Conservation (phyloP, 2,329 filamentous ascomycete species). For the Fusarium fracticaudum region DNA sequence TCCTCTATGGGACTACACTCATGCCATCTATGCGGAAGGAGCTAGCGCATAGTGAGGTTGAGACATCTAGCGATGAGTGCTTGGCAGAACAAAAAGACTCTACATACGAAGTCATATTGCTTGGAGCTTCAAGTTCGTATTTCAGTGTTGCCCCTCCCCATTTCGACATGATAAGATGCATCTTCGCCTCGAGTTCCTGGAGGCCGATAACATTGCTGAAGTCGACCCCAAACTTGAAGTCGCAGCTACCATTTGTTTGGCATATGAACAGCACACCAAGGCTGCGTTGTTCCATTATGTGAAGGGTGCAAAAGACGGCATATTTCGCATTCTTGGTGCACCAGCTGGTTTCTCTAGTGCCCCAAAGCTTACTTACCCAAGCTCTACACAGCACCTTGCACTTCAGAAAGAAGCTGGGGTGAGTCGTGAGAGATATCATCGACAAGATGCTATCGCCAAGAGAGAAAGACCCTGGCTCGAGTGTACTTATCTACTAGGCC, state of each 20-base stretch:
- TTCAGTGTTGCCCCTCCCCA: neutral
- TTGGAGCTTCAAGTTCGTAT: neutral
- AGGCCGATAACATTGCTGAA: no score
- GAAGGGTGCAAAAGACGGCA: neutral
- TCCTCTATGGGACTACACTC: neutral
- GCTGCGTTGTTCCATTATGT: neutral
- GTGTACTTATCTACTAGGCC: neutral
- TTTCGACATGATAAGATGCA: neutral
- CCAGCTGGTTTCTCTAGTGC: neutral
- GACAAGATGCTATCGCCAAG: neutral
- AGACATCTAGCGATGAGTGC: neutral
- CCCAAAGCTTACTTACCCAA: neutral
- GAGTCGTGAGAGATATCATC: neutral
- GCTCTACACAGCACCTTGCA: neutral
- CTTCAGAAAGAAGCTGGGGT: neutral
- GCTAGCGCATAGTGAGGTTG: neutral
- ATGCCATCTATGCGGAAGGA: neutral
- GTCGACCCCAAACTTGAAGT: no score
- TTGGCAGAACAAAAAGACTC: neutral
- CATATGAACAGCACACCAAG: neutral
- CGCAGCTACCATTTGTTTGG: no score
- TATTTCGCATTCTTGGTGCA: neutral
- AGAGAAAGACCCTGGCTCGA: neutral
- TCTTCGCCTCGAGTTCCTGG: no score
- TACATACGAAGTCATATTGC: rapidly evolving